Evolutionary conservation across 2,329 filamentous ascomycete genomes (phyloP).

Genomic region (Fonsecaea erecta): DNA sequence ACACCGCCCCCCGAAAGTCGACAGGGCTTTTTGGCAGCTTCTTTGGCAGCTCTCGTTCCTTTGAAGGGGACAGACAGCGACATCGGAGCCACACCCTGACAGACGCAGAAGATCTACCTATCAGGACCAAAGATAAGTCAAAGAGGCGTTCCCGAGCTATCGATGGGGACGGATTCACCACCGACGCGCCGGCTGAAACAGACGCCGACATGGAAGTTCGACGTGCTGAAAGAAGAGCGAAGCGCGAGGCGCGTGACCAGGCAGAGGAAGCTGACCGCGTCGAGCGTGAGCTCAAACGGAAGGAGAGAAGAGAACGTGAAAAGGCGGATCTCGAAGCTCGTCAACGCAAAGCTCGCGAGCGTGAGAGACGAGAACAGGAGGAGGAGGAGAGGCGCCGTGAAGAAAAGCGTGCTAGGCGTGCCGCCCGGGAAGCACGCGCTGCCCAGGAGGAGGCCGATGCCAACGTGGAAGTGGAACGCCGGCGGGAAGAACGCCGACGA

Average conservation of each 20-base stretch:
- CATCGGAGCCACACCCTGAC: slow-evolving; percentile 34
- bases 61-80: slow-evolving; percentile 34
- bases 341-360: slow-evolving; percentile 41
- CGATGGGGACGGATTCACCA: slow-evolving; percentile 54
- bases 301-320: slow-evolving; percentile 56
- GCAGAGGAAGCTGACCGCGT: slow-evolving; percentile 45
- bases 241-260: slow-evolving; percentile 51
- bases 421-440: slow-evolving; percentile 40
- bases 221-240: slow-evolving; percentile 65
- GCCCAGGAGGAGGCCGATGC: slow-evolving; percentile 43
- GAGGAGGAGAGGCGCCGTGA: slow-evolving; percentile 59
- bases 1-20: slow-evolving; percentile 66
- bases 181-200: slow-evolving; percentile 54
- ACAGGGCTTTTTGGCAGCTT: slow-evolving; percentile 63
- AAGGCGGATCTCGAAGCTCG: slow-evolving; percentile 62
- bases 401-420: slow-evolving; percentile 63
- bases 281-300: slow-evolving; percentile 43
- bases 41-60: slow-evolving; percentile 63
- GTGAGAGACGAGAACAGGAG: slow-evolving; percentile 62
- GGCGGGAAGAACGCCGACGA: slow-evolving; percentile 43
- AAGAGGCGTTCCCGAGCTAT: slow-evolving; percentile 51
- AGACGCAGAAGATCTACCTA: slow-evolving; percentile 36
- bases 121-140: slow-evolving; percentile 43
- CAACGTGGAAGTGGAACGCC: slow-evolving; percentile 45
- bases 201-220: slow-evolving; percentile 66